Evolutionary conservation across 768 basidiomycete species (phyloP), one percentile per base, ranked within the genome.

Genomic region (Tulasnella sp.): DNA sequence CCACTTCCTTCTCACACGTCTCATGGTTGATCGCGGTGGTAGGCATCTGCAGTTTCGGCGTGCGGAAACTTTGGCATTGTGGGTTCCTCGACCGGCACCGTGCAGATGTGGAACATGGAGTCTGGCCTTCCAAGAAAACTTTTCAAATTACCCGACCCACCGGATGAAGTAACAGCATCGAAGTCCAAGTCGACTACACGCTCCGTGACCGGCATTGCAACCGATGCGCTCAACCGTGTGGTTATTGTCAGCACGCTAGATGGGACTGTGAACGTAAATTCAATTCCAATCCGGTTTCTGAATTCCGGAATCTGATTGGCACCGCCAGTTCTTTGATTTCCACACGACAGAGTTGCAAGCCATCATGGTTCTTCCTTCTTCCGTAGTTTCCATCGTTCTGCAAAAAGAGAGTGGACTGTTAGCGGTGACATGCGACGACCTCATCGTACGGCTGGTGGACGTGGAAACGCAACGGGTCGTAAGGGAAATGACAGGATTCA

Each of bases 61-160:
- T 99, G 97, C 81, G 97, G 97, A 9, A 99, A 99, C 81, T 99
- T 98, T 81, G 94, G 93, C 37, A 82, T 99, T 14, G 94, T 89
- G 3, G 90, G 94, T 34, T 91, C 92, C 0, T 93, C 93, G 1
- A 91, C 89, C 0, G 93, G 93, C 1, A 87, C 86, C 34, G 91
- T 99, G 49, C 83, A 89, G 76, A 91, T 96, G 91, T 99, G 94
- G 92, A 99, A 98, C 81, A 90, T 99, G 90, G 97, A 99, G 83
- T 95, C 93, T 3, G 97, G 97, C 1, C 87, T 96, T 76, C 88
- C 88, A 79, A 87, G 97, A 67, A 93, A 92, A 83, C 86, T 87
- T 1, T 98, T 93, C 82, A 84, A 86, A 77, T 80, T 97, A 37
- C 67, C 67, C 4, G 42, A 40, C 14, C 31, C 58, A 0, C 67